Evolutionary conservation across 306 rosid genomes (phyloP).

Genomic region (Fagus sylvatica): DNA sequence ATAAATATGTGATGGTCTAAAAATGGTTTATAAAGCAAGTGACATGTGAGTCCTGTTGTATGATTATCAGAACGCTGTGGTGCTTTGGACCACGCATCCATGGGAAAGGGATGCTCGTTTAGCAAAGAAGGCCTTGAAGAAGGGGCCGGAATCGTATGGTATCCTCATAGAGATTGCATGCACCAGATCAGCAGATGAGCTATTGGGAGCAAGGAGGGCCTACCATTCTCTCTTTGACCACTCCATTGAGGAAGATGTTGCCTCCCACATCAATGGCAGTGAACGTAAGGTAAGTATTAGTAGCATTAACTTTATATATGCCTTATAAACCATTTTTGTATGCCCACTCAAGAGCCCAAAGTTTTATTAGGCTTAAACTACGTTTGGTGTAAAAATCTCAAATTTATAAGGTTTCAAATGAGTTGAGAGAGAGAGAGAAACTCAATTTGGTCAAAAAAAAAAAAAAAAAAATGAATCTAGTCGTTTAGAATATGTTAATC

Average conservation of each 20-base stretch:
- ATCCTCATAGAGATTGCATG: constrained; percentile 78
- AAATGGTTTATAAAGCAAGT: no score
- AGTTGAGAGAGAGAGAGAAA: no score
- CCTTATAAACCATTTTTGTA: neutral
- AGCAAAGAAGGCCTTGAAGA: constrained; percentile 63
- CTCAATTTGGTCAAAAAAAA: no score
- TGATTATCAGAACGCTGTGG: constrained; percentile 65
- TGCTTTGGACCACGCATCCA: constrained; percentile 88
- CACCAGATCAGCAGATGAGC: constrained; percentile 78
- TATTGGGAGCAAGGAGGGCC: constrained; percentile 84
- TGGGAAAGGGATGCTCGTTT: constrained; percentile 98
- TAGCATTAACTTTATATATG: neutral
- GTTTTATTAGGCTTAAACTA: neutral
- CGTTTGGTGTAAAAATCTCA: no score
- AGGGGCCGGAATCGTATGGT: constrained; percentile 51
- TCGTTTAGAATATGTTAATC: no score
- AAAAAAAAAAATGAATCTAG: no score
- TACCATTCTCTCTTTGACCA: constrained; percentile 92
- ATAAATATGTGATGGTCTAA: no score
- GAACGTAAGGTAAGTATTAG: constrained; percentile 58
- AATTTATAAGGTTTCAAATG: no score
- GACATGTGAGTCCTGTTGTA: neutral
- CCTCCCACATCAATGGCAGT: constrained; percentile 49
- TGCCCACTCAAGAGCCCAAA: neutral
- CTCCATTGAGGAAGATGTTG: constrained; percentile 92